These are phyloP conservation scores for Liquidambar formosana DNA, from an alignment of 164 flowering plant species.

Conservation along the genomic window DNA sequence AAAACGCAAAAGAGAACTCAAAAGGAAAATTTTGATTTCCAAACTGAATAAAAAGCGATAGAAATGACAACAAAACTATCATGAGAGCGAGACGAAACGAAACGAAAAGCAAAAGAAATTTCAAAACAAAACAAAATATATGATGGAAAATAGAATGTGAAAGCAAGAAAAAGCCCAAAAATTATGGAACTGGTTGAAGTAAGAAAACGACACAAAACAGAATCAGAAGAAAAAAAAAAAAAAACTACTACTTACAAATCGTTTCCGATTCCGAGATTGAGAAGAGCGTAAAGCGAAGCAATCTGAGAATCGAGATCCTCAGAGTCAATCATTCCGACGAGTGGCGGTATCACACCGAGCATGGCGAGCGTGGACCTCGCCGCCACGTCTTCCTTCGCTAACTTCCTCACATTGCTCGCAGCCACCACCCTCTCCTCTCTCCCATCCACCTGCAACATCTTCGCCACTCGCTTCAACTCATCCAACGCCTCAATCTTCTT, in stretches of 20 bases:
- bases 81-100: too few species aligned
- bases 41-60: too few species aligned
- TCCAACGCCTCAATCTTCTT: slow-evolving; percentile 60
- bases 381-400: slow-evolving; percentile 66
- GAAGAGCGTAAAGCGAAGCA: slow-evolving; percentile 80
- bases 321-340: slow-evolving; percentile 70
- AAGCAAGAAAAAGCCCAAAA: too few species aligned
- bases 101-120: too few species aligned
- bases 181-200: too few species aligned
- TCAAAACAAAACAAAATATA: too few species aligned
- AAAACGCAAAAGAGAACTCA: too few species aligned
- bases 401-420: slow-evolving; percentile 50
- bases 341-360: slow-evolving; percentile 90
- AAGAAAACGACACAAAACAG: too few species aligned
- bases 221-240: neutral
- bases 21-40: too few species aligned
- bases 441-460: slow-evolving; percentile 35
- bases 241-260: slow-evolving; percentile 46
- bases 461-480: slow-evolving; percentile 53
- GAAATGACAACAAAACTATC: too few species aligned
- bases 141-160: too few species aligned
- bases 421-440: slow-evolving; percentile 27
- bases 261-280: slow-evolving; percentile 82
- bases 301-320: slow-evolving; percentile 41
- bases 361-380: slow-evolving; percentile 72